Base-by-base conservation (phyloP, 371 early-diverging fungal genomes). In the Circinella umbellata region DNA sequence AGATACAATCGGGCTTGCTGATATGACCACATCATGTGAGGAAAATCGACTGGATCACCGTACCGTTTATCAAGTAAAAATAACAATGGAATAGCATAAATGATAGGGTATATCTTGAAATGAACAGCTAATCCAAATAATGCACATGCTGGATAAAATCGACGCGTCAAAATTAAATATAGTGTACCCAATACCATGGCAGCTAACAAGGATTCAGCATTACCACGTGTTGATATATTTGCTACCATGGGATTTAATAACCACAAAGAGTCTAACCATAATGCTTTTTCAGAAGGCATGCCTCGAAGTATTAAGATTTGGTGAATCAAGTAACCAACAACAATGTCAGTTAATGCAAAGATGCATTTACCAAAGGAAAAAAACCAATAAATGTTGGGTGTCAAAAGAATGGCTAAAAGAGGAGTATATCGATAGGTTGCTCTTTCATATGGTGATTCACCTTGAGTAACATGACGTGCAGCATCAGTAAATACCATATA, bases 371-470 rank as follows among this genome's bases (percentile, higher is more conserved):
- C 99, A 75, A 93, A 97, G 0, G 90, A 79, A 49, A 76, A 78
- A 73, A 89, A 89, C 47, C 90, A 69, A 64, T 83, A 87, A 39
- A 92, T 88, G 65, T 95, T 95, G 17, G 96, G 96, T 47, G 91
- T 85, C 46, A 99, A 69, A 7, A 96, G 38, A 72, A 88, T 91
- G 10, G 99, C 95, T 5, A 99, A 81, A 9, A 98, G 69, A 1
- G 99, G 99, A 17, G 99, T 98, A 81, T 99, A 99, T 18, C 99
- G 89, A 75, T 96, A 99, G 0, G 99, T 99, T 4, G 92, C 91
- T 54, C 99, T 91, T 53, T 78, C 77, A 76, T 96, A 99, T 0
- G 99, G 99, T 3, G 94, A 94, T 38, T 71, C 70, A 4, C 93
- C 93, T 18, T 82, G 70, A 42, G 88, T 82, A 20, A 97, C 89